Conservation (phyloP, 352 stramenopile species). For the Globisporangium alternatum region DNA sequence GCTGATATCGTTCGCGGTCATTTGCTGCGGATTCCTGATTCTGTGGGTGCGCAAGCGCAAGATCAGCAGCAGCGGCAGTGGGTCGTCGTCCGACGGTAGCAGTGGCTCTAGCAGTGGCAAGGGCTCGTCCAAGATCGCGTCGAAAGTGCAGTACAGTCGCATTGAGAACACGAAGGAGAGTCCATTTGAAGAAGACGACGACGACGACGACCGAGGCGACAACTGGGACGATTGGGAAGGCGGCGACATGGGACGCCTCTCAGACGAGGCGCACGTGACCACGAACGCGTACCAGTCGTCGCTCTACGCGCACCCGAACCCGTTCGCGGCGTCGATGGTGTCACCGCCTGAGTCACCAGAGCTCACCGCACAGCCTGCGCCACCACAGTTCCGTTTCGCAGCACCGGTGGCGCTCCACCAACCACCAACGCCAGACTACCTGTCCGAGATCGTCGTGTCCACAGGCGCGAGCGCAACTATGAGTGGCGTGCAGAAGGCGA, state of each 20-base stretch:
- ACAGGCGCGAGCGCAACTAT: slow-evolving; percentile 9
- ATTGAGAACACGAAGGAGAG: slow-evolving; percentile 55
- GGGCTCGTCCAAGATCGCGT: slow-evolving; percentile 13
- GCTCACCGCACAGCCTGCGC: slow-evolving; percentile 12
- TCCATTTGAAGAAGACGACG: slow-evolving; percentile 48
- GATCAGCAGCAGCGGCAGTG: slow-evolving; percentile 11
- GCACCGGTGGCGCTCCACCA: slow-evolving; percentile 13
- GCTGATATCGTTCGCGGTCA: slow-evolving; percentile 32
- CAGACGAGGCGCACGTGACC: slow-evolving; percentile 17
- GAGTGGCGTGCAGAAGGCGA: slow-evolving; percentile 6
- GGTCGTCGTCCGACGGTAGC: slow-evolving; percentile 10
- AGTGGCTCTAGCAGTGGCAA: not conserved
- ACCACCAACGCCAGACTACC: not conserved
- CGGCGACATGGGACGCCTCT: slow-evolving; percentile 18
- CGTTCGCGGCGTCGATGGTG: slow-evolving; percentile 28
- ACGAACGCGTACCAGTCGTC: slow-evolving; percentile 26
- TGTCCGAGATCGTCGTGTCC: slow-evolving; percentile 30
- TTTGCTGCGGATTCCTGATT: slow-evolving; percentile 59
- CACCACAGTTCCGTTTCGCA: slow-evolving; percentile 23
- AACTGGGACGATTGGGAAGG: slow-evolving; percentile 77
- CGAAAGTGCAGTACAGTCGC: slow-evolving; percentile 65
- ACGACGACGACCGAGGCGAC: slow-evolving; percentile 39
- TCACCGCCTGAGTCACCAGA: slow-evolving; percentile 16
- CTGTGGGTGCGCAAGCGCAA: slow-evolving; percentile 51
- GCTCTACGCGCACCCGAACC: slow-evolving; percentile 39